A percentile compares a stretch with the other conserved stretches of the same genome.
phyloP scores from a whole-genome alignment of 2,329 filamentous ascomycete genomes.

The Torrubiellomyces zombiae region DNA sequence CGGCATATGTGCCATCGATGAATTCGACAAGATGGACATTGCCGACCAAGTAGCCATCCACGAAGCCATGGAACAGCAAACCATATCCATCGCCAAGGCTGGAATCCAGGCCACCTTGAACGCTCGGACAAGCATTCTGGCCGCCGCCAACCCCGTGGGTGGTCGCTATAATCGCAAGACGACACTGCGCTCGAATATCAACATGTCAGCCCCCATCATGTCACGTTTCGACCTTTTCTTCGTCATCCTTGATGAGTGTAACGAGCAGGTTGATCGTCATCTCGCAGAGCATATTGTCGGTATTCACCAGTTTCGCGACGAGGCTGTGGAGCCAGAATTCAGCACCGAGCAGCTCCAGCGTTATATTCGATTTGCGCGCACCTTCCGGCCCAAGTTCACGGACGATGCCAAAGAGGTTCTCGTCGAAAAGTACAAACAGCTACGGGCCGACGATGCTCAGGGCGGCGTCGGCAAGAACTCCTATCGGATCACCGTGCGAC shows the following conservation, averaged over 20 bases:
- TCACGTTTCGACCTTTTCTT: constrained; percentile 98
- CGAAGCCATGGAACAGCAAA: constrained; percentile 99
- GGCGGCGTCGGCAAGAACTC: constrained; percentile 88
- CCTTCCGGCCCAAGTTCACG: constrained; percentile 86
- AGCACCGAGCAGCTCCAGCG: constrained; percentile 91
- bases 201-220: constrained; percentile 99
- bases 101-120: constrained; percentile 97
- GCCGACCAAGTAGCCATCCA: constrained; percentile 95
- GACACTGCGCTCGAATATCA: constrained; percentile 85
- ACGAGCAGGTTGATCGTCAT: constrained; percentile 78
- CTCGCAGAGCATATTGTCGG: constrained; percentile 88
- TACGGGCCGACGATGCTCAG: constrained; percentile 82
- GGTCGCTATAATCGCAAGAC: constrained; percentile 96
- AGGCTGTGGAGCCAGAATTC: constrained; percentile 81
- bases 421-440: constrained; percentile 88
- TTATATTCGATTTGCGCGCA: constrained; percentile 90
- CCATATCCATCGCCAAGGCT: constrained; percentile 95
- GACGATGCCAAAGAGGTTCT: constrained; percentile 72
- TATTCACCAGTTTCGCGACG: constrained; percentile 84
- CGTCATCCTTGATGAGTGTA: constrained; percentile 91
- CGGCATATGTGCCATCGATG: constrained; percentile 94
- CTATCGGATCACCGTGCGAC: constrained; percentile 92
- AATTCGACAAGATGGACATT: constrained; percentile 99
- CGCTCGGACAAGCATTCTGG: constrained; percentile 85
- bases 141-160: constrained; percentile 88